Base-by-base conservation (phyloP, 371 early-diverging fungal species). In the Fennellomyces sp. region DNA sequence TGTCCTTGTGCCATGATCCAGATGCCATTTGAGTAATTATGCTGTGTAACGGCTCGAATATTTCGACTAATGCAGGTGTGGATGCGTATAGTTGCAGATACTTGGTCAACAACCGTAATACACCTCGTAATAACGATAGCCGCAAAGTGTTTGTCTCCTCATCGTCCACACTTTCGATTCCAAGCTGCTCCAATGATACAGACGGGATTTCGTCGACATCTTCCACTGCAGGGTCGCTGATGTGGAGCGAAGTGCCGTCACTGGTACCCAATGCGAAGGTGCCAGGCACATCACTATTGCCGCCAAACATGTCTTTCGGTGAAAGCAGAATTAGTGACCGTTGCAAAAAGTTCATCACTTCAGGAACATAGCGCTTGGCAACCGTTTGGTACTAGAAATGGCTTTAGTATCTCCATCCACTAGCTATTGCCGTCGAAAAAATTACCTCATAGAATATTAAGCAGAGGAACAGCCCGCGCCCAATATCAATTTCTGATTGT, bases 341-440 rank as follows among this genome's bases (percentile, higher is more conserved):
- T 47, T 74, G 64, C 52, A 94, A 75, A 65, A 89, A 95, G 78
- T 88, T 89, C 55, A 93, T 64, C 0, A 76, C 86, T 72, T 96
- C 97, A 1, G 97, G 97, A 2, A 94, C 70, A 55, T 87, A 84
- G n/a, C 96, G 87, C 58, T 92, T 91, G 0, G 95, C 85, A 25
- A 89, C 71, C 7, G 77, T 35, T 75, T 94, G 91, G 53, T 81
- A 90, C 86, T 89, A 71, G 21, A 26, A 25, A 38, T 30, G 26
- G 35, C 36, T n/a, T 19, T 39, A 19, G 13, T 13, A 17, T 36
- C 25, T 35, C 13, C 25, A 26, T 26, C 11, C 13, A 23, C 19
- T 49, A 17, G 15, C 27, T 25, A 39, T 10, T 39, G n/a, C n/a
- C n/a, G n/a, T n/a, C n/a, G n/a, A n/a, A n/a, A n/a, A n/a, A n/a